Percentiles rank a stretch among this genome's conserved stretches.
These are phyloP conservation scores for Rhodotorula diobovata DNA, from an alignment of 768 basidiomycete species.

Conservation along the genomic window DNA sequence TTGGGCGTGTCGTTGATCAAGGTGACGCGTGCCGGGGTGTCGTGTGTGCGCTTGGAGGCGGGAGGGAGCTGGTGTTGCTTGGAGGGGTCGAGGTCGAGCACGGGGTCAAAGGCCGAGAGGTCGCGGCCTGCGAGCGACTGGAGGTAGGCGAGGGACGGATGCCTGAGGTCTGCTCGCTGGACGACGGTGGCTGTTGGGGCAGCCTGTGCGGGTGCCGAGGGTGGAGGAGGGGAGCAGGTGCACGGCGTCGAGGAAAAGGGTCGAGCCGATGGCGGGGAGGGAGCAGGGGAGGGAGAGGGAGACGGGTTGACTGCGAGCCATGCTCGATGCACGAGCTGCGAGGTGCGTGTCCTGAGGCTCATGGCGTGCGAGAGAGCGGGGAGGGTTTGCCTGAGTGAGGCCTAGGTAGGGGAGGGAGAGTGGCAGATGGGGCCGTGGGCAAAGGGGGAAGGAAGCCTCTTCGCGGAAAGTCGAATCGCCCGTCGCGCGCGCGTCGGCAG, in stretches of 20 bases:
- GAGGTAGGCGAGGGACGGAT: slow-evolving; percentile 21
- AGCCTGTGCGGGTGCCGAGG: neutral
- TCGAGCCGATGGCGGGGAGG: neutral
- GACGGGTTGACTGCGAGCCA: neutral
- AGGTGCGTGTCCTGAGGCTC: neutral
- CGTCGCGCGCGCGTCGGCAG: too few species aligned
- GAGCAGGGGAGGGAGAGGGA: neutral
- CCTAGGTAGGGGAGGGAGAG: too few species aligned
- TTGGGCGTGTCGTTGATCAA: slow-evolving; percentile 29
- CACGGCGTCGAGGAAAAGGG: neutral
- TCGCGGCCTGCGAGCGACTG: slow-evolving; percentile 12
- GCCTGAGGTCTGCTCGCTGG: slow-evolving; percentile 17
- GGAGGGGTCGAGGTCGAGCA: slow-evolving; percentile 29
- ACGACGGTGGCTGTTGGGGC: neutral
- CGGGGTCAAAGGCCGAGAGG: slow-evolving; percentile 31
- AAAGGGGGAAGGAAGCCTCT: too few species aligned
- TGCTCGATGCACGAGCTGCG: neutral
- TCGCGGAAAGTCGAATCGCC: too few species aligned
- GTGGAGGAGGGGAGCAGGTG: neutral
- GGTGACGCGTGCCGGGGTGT: slow-evolving; percentile 3
- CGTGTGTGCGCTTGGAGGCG: neutral
- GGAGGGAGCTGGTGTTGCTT: slow-evolving; percentile 20
- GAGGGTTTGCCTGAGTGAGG: neutral
- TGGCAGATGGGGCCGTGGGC: too few species aligned
- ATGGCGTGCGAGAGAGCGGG: neutral